These are phyloP conservation scores for Coemansia erecta DNA, from an alignment of 192 early-diverging fungal genomes.

Conservation along the genomic window DNA sequence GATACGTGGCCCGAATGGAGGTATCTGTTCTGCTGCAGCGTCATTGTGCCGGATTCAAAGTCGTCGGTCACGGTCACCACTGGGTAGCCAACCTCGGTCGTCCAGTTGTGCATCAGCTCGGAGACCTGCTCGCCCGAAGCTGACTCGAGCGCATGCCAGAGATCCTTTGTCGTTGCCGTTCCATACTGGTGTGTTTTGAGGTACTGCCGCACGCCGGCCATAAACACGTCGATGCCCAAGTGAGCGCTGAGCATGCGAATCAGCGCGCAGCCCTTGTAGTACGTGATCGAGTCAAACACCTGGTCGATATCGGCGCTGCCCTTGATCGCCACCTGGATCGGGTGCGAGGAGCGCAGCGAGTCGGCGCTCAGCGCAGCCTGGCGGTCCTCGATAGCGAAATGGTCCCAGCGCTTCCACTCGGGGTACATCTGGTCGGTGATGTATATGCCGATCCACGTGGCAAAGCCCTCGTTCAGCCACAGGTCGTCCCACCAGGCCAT, in stretches of 20 bases:
- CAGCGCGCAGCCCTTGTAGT: conserved; percentile 78
- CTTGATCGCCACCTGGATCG: conserved; percentile 74
- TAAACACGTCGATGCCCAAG: conserved; percentile 52
- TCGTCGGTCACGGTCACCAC: conserved; percentile 60
- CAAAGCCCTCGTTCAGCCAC: conserved; percentile 89
- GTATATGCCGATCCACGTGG: conserved; percentile 73
- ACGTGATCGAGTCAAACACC: conserved; percentile 85
- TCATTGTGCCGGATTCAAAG: conserved; percentile 47
- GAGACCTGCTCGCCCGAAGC: conserved; percentile 66
- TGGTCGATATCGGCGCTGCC: conserved; percentile 71
- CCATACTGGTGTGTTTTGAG: conserved; percentile 66
- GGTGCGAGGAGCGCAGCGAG: conserved; percentile 74
- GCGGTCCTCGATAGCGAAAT: conserved; percentile 65
- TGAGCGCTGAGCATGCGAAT: conserved; percentile 79
- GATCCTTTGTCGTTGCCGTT: conserved; percentile 72
- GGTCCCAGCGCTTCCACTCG: conserved; percentile 74
- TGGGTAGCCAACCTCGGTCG: conserved; percentile 64
- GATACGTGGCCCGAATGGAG: conserved; percentile 59
- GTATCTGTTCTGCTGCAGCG: conserved; percentile 65
- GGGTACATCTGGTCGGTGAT: conserved; percentile 73
- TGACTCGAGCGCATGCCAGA: conserved; percentile 68
- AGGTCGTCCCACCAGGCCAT: conserved; percentile 71
- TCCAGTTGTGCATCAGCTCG: conserved; percentile 75
- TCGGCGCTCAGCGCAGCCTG: conserved; percentile 69
- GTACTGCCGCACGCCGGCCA: conserved; percentile 58